Percentiles rank a stretch among this genome's conserved stretches.
Conservation (phyloP, 768 basidiomycete species). For the Termitomyces bulborhizus region DNA sequence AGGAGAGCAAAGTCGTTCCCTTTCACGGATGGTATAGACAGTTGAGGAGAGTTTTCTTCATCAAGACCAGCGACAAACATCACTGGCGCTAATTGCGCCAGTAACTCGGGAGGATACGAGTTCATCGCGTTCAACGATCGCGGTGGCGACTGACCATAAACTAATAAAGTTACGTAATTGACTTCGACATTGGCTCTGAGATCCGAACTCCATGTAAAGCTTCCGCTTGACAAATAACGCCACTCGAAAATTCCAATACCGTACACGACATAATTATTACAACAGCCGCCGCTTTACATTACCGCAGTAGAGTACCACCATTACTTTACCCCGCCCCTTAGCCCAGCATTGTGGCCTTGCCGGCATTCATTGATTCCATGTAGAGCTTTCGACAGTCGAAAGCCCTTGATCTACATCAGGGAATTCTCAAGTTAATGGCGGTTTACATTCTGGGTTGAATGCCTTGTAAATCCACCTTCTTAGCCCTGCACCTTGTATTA, state of each 20-base stretch:
- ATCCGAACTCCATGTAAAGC: background rate
- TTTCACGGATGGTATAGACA: constrained; percentile 20
- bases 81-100: constrained; percentile 85
- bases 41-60: constrained; percentile 18
- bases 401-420: background rate
- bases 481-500: background rate
- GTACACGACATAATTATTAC: too few relatives aligned
- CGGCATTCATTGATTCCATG: too few relatives aligned
- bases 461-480: background rate
- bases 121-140: constrained; percentile 52
- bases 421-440: background rate
- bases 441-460: background rate
- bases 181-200: background rate
- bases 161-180: background rate
- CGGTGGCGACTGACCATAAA: background rate
- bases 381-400: background rate
- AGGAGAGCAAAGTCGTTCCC: constrained; percentile 61
- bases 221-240: too few relatives aligned
- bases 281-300: too few relatives aligned
- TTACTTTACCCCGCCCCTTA: too few relatives aligned
- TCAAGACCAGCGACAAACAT: constrained; percentile 93
- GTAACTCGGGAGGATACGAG: constrained; percentile 85
- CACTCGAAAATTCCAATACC: too few relatives aligned
- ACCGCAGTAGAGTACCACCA: too few relatives aligned
- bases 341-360: too few relatives aligned